Evolutionary conservation across 2,329 filamentous ascomycete genomes (phyloP).

Genomic region (Macrophomina tecta): DNA sequence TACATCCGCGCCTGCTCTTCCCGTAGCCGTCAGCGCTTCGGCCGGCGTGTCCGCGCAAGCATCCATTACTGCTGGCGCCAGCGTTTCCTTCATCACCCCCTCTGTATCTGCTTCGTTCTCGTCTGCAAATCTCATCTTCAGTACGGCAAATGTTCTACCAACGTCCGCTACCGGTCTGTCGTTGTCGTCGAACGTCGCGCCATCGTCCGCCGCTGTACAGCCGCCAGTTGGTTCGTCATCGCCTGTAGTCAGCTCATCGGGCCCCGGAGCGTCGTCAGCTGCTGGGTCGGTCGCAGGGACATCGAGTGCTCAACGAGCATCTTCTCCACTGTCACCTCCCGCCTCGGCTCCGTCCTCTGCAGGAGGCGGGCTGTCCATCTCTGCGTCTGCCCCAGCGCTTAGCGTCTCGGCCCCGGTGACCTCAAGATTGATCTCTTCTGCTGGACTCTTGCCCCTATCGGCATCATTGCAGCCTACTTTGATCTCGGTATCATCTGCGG

Average conservation of each 20-base stretch:
- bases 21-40: conserved; percentile 17
- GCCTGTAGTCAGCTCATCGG: neutral
- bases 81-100: conserved; percentile 8
- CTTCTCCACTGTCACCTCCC: neutral
- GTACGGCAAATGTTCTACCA: no score
- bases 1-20: neutral
- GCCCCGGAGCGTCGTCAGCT: neutral
- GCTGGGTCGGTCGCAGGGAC: neutral
- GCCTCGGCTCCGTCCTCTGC: neutral
- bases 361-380: neutral
- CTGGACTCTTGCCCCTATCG: neutral
- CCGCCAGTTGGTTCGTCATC: neutral
- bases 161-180: no score
- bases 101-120: neutral
- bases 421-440: neutral
- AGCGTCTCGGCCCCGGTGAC: neutral
- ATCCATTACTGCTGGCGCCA: neutral
- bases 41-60: neutral
- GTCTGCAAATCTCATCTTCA: neutral
- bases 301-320: neutral
- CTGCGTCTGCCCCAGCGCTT: neutral
- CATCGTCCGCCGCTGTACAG: neutral
- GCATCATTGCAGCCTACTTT: neutral
- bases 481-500: neutral
- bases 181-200: no score